Conservation (phyloP, 768 basidiomycete species). For the Lactarius hengduanensis region DNA sequence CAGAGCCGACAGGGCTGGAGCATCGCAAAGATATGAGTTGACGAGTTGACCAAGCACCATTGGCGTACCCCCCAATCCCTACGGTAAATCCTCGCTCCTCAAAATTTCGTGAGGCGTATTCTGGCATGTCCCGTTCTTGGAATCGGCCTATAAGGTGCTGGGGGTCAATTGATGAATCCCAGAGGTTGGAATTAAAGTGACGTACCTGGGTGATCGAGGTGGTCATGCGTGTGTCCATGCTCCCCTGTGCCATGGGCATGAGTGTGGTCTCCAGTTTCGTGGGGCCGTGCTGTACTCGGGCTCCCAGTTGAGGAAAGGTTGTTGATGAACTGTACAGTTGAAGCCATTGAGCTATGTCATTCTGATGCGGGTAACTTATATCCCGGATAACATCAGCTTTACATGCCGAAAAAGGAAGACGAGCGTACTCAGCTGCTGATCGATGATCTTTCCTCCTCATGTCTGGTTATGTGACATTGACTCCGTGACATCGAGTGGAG, state of each 20-base stretch:
- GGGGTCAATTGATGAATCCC: slow-evolving; percentile 8
- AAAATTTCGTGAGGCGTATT: slow-evolving; percentile 81
- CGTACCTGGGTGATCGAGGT: slow-evolving; percentile 83
- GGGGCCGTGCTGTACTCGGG: slow-evolving; percentile 38
- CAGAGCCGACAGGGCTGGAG: slow-evolving; percentile 90
- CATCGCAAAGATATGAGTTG: slow-evolving; percentile 8
- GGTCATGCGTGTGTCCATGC: slow-evolving; percentile 95
- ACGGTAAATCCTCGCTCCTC: slow-evolving; percentile 93
- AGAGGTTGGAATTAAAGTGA: not conserved
- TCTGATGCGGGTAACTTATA: not conserved
- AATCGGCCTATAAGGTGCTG: slow-evolving; percentile 65
- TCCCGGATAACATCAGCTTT: no score
- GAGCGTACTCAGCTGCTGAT: no score
- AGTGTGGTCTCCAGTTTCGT: slow-evolving; percentile 45
- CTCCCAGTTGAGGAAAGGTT: slow-evolving; percentile 45
- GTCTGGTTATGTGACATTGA: no score
- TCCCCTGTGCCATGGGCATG: slow-evolving; percentile 63
- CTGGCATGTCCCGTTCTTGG: slow-evolving; percentile 87
- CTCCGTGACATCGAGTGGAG: no score
- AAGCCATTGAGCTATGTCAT: slow-evolving; percentile 30
- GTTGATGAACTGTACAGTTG: slow-evolving; percentile 78
- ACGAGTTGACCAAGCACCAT: not conserved
- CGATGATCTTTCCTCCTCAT: no score
- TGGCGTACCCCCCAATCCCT: slow-evolving; percentile 91
- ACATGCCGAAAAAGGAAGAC: not conserved